Evolutionary conservation across 208 protist species (phyloP).

Genomic region (Willaertia magna): DNA sequence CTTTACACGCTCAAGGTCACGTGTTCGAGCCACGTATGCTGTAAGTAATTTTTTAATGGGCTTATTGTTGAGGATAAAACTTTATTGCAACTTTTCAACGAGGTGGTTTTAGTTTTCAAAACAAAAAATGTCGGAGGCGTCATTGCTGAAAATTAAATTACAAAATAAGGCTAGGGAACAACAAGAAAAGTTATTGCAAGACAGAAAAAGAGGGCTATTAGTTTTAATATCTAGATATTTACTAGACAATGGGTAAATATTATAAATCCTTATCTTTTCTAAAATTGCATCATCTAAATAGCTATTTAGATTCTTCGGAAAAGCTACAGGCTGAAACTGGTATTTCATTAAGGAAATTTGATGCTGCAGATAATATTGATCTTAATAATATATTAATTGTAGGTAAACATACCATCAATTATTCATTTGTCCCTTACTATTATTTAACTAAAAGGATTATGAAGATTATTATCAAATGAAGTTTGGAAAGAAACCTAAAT

Average conservation of each 20-base stretch:
- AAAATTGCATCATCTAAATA: not conserved
- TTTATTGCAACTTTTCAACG: too few relatives aligned
- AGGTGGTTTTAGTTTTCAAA: too few relatives aligned
- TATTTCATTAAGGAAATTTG: constrained; percentile 49
- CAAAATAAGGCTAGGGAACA: constrained; percentile 60
- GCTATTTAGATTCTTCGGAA: constrained; percentile 33
- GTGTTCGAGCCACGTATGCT: too few relatives aligned
- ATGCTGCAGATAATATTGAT: constrained; percentile 70
- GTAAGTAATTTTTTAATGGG: too few relatives aligned
- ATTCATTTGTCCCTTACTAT: not conserved
- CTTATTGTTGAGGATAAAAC: too few relatives aligned
- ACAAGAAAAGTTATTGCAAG: constrained; percentile 48
- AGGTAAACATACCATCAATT: not conserved
- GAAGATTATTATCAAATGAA: constrained; percentile 71
- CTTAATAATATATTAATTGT: constrained; percentile 40
- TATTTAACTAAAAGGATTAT: constrained; percentile 41
- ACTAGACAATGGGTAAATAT: constrained; percentile 57
- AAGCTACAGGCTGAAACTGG: constrained; percentile 59
- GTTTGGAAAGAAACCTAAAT: constrained; percentile 54
- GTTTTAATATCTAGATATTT: constrained; percentile 63
- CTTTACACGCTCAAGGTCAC: too few relatives aligned
- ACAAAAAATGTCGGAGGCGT: not conserved
- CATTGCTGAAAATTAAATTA: constrained; percentile 32
- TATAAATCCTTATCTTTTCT: not conserved
- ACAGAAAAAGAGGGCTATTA: constrained; percentile 55